These are phyloP conservation scores for Rubus idaeus DNA, from an alignment of 306 rosid species.

Conservation along the genomic window DNA sequence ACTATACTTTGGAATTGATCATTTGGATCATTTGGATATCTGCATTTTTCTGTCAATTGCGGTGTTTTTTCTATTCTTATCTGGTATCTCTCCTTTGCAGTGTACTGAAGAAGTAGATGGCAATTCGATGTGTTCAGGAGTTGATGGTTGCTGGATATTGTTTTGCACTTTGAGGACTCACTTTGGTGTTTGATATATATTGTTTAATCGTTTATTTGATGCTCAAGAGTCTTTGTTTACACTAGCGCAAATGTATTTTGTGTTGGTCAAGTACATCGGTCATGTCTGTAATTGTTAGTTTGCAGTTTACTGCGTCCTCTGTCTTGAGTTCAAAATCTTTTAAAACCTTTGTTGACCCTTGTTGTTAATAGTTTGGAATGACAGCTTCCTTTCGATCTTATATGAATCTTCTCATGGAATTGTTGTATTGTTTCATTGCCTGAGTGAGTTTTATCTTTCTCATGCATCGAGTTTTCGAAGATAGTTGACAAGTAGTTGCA, in stretches of 20 bases:
- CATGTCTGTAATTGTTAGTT: constrained; percentile 9
- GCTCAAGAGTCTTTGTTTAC: constrained; percentile 19
- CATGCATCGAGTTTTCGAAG: background rate
- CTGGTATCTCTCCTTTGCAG: constrained; percentile 41
- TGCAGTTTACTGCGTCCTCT: background rate
- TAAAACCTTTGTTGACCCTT: background rate
- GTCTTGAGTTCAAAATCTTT: background rate
- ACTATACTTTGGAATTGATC: background rate
- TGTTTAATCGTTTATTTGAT: constrained; percentile 16
- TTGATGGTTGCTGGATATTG: constrained; percentile 25
- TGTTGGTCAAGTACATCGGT: constrained; percentile 2
- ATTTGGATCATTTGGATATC: background rate
- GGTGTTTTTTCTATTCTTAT: constrained; percentile 13
- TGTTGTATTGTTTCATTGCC: background rate
- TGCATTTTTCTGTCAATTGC: background rate
- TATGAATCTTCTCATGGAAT: background rate
- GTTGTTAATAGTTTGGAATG: constrained; percentile 3
- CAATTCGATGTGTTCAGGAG: constrained; percentile 20
- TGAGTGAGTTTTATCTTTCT: background rate
- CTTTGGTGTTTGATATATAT: constrained; percentile 25
- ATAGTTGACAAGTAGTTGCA: background rate
- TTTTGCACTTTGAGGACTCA: constrained; percentile 19
- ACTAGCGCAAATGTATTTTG: constrained; percentile 15
- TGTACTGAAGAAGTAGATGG: constrained; percentile 79
- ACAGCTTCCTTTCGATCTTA: background rate